These are phyloP conservation scores for Actinidia arguta DNA, from an alignment of 179 eudicot genomes.

Conservation along the genomic window DNA sequence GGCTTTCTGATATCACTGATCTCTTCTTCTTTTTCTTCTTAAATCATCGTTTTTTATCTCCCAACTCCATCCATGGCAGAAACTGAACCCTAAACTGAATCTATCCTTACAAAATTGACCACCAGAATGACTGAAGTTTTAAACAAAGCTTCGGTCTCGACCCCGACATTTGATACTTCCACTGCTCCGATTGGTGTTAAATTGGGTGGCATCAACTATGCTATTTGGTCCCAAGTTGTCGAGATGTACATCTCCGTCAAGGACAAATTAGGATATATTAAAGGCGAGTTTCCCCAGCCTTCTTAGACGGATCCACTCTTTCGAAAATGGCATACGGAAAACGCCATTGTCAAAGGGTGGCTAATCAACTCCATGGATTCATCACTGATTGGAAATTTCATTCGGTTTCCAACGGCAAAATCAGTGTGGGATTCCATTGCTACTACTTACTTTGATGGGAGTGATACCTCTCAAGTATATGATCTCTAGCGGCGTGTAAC, in stretches of 20 bases:
- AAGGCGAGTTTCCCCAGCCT: not conserved
- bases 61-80: not conserved
- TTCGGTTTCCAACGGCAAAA: not conserved
- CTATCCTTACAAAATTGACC: not conserved
- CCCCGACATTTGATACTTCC: not conserved
- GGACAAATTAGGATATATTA: not conserved
- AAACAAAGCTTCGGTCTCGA: not conserved
- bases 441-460: no score
- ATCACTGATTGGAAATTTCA: not conserved
- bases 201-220: slow-evolving; percentile 5
- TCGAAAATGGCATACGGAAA: not conserved
- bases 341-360: not conserved
- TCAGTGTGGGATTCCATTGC: no score
- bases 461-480: no score
- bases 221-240: slow-evolving; percentile 16
- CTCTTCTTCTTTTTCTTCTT: not conserved
- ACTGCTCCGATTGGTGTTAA: slow-evolving; percentile 1
- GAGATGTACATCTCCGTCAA: slow-evolving; percentile 16
- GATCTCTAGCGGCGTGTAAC: no score
- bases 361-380: not conserved
- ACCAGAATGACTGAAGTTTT: not conserved
- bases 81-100: not conserved
- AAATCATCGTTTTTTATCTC: not conserved
- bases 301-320: not conserved
- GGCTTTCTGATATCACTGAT: not conserved